Evolutionary conservation across 257 asterid species (phyloP).

Genomic region (Solanum pinnatisectum): DNA sequence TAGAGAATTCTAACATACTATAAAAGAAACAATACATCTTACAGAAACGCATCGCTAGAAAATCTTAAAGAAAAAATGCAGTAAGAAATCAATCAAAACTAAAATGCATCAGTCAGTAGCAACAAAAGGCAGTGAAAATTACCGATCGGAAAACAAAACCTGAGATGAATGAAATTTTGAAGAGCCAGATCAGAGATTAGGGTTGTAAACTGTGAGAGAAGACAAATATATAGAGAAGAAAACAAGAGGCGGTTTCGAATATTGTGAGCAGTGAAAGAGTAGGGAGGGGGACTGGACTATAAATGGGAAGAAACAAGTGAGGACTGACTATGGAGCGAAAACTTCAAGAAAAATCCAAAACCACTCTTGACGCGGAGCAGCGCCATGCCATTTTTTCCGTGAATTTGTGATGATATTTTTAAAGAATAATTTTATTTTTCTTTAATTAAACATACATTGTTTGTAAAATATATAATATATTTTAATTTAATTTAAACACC

Average conservation of each 20-base stretch:
- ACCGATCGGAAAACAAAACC: constrained; percentile 19
- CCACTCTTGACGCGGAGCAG: not conserved
- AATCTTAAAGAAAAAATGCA: not conserved
- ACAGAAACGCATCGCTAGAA: not conserved
- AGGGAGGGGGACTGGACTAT: not conserved
- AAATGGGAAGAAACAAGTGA: not conserved
- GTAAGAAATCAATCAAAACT: not conserved
- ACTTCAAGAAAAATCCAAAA: not conserved
- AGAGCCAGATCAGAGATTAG: not conserved
- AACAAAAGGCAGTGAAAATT: not conserved
- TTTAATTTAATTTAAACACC: not conserved
- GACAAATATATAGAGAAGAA: not conserved
- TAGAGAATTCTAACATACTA: not conserved
- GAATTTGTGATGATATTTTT: not conserved
- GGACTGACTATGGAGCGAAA: not conserved
- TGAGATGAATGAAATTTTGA: constrained; percentile 9
- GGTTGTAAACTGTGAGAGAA: not conserved
- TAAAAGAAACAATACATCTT: not conserved
- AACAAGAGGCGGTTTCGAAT: not conserved
- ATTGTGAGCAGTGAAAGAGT: not conserved
- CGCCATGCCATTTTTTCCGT: not conserved
- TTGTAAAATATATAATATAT: too few species aligned
- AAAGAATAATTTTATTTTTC: not conserved
- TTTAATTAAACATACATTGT: not conserved
- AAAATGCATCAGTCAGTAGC: not conserved